These are phyloP conservation scores for Yamadazyma paraphyllophila DNA, from an alignment of 805 yeast species.

Conservation along the genomic window DNA sequence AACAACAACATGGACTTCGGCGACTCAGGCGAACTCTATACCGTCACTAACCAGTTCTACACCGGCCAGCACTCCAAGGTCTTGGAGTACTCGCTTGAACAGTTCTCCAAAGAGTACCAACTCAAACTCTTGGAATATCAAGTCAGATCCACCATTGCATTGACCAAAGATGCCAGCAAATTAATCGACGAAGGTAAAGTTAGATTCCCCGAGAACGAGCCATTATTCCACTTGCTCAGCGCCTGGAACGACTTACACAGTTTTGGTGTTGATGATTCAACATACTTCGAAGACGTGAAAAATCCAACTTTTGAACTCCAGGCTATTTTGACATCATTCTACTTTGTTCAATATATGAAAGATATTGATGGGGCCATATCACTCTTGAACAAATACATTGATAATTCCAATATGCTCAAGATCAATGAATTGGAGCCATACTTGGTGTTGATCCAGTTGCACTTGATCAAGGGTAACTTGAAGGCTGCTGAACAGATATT, in stretches of 20 bases:
- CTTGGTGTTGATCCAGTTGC: slow-evolving; percentile 39
- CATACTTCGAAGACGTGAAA: slow-evolving; percentile 40
- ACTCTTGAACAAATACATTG: slow-evolving; percentile 29
- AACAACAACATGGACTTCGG: slow-evolving; percentile 35
- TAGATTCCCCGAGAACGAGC: slow-evolving; percentile 33
- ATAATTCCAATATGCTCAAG: slow-evolving; percentile 18
- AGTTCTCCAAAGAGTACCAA: slow-evolving; percentile 36
- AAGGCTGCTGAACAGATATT: slow-evolving; percentile 33
- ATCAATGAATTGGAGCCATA: slow-evolving; percentile 40
- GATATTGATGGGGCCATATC: slow-evolving; percentile 38
- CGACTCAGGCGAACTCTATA: slow-evolving; percentile 52
- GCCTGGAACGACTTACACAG: slow-evolving; percentile 44
- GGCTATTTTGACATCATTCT: slow-evolving; percentile 40
- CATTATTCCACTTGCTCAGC: slow-evolving; percentile 34
- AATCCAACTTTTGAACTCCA: slow-evolving; percentile 37
- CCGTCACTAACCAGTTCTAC: slow-evolving; percentile 57
- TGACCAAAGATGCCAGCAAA: slow-evolving; percentile 37
- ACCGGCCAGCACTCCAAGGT: slow-evolving; percentile 55
- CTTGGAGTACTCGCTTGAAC: slow-evolving; percentile 34
- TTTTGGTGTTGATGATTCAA: slow-evolving; percentile 42
- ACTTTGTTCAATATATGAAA: slow-evolving; percentile 34
- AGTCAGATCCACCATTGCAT: slow-evolving; percentile 38
- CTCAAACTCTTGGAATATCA: slow-evolving; percentile 40
- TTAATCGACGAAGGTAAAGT: slow-evolving; percentile 36
- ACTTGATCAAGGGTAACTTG: slow-evolving; percentile 37